Conservation (phyloP, 345 rosid genomes). For the Garcia nutans region DNA sequence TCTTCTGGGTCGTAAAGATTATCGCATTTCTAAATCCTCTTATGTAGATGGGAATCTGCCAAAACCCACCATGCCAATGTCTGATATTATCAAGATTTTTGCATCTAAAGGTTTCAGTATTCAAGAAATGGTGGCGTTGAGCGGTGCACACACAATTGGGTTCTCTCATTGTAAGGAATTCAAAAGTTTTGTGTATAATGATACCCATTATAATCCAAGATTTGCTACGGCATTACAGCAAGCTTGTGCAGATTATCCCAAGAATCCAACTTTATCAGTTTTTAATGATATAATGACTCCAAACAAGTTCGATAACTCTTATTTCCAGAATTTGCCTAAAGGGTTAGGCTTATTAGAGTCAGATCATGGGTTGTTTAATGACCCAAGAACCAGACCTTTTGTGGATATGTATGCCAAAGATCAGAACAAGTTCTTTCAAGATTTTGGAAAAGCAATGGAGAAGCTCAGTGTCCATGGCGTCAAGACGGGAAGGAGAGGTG, state of each 20-base stretch:
- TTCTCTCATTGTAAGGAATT: conserved; percentile 95
- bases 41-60: conserved; percentile 57
- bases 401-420: conserved; percentile 71
- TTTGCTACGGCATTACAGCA: conserved; percentile 58
- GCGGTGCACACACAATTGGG: conserved; percentile 91
- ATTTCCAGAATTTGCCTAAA: conserved; percentile 68
- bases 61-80: conserved; percentile 54
- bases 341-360: conserved; percentile 78
- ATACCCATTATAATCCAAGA: conserved; percentile 65
- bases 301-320: conserved; percentile 79
- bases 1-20: conserved; percentile 70
- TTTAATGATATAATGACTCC: conserved; percentile 93
- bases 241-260: conserved; percentile 60
- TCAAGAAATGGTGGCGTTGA: conserved; percentile 83
- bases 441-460: conserved; percentile 74
- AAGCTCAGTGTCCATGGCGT: conserved; percentile 73
- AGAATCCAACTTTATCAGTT: conserved; percentile 71
- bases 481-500: conserved; percentile 79
- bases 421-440: conserved; percentile 61
- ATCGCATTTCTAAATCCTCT: conserved; percentile 48
- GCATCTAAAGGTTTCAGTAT: conserved; percentile 52
- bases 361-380: conserved; percentile 62
- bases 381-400: conserved; percentile 56
- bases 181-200: conserved; percentile 35
- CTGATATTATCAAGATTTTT: conserved; percentile 51